phyloP scores from a whole-genome alignment of 768 basidiomycete genomes.

The Mycena haematopus region DNA sequence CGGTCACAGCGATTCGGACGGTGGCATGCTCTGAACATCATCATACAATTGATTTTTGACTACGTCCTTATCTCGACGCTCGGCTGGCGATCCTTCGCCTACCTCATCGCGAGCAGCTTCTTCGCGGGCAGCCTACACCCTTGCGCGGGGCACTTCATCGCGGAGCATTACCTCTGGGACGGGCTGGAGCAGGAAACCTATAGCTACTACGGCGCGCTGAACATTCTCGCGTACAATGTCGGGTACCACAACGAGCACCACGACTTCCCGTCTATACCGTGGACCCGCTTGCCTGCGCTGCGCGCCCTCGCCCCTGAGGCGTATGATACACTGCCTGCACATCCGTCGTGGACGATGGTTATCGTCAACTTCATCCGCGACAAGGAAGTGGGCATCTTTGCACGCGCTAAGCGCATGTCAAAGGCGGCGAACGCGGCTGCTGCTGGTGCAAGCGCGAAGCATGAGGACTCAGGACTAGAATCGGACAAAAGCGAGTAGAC shows the following conservation, averaged over 20 bases:
- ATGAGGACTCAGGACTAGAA: constrained; percentile 25
- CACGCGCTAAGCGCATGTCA: constrained; percentile 78
- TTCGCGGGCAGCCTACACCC: constrained; percentile 97
- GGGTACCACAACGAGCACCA: constrained; percentile 99
- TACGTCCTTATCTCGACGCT: constrained; percentile 58
- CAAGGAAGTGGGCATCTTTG: constrained; percentile 85
- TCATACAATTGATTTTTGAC: constrained; percentile 75
- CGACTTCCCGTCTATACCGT: constrained; percentile 95
- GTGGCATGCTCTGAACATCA: constrained; percentile 87
- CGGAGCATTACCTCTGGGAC: constrained; percentile 96
- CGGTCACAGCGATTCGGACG: constrained; percentile 78
- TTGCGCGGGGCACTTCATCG: constrained; percentile 96
- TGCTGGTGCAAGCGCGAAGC: constrained; percentile 15
- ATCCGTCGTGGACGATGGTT: constrained; percentile 95
- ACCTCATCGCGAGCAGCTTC: constrained; percentile 89
- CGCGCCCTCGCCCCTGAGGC: constrained; percentile 88
- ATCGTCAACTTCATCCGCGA: constrained; percentile 94
- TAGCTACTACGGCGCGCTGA: constrained; percentile 93
- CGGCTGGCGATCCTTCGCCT: constrained; percentile 64
- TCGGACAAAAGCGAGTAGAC: constrained; percentile 35
- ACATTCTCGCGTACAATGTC: constrained; percentile 93
- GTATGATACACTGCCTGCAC: constrained; percentile 87
- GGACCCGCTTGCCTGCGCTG: constrained; percentile 90
- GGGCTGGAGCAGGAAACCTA: constrained; percentile 94
- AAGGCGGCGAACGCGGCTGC: constrained; percentile 38